Percentiles rank a stretch among this genome's conserved stretches.
phyloP scores from a whole-genome alignment of 768 basidiomycete genomes.

The Leccinum broughii region DNA sequence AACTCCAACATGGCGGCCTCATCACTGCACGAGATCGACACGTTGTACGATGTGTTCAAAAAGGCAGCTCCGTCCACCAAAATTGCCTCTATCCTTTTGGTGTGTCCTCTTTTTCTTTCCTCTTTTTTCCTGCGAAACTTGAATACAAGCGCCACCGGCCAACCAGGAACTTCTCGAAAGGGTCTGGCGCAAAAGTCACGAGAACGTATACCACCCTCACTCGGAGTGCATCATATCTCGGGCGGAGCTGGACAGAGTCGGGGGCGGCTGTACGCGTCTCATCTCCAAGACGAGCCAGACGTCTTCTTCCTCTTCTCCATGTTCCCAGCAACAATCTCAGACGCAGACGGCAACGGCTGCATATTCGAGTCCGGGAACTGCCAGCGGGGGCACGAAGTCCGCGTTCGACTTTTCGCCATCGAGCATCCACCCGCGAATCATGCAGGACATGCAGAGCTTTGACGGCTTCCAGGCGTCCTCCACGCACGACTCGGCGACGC shows the following conservation, averaged over 20 bases:
- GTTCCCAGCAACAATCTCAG: neutral
- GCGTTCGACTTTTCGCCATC: conserved; percentile 8
- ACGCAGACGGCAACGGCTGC: neutral
- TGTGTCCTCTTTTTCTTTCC: conserved; percentile 24
- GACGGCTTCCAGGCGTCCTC: conserved; percentile 35
- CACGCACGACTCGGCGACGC: conserved; percentile 31
- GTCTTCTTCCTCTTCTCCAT: conserved; percentile 10
- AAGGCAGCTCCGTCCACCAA: conserved; percentile 45
- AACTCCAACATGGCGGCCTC: conserved; percentile 47
- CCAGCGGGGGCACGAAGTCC: neutral
- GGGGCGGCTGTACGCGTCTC: conserved; percentile 51
- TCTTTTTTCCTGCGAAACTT: neutral
- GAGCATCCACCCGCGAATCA: conserved; percentile 40
- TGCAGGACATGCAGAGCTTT: conserved; percentile 51
- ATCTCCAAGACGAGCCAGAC: conserved; percentile 27
- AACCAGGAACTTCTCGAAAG: conserved; percentile 42
- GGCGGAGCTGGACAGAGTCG: conserved; percentile 55
- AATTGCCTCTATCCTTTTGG: conserved; percentile 48
- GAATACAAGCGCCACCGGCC: neutral
- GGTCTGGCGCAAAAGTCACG: conserved; percentile 46
- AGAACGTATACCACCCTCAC: conserved; percentile 34
- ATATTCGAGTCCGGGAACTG: neutral
- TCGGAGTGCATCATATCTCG: conserved; percentile 34
- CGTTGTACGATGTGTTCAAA: conserved; percentile 45
- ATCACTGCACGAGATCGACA: conserved; percentile 50